Conservation (phyloP, 2,329 filamentous ascomycete species). For the Fusarium sp. region DNA sequence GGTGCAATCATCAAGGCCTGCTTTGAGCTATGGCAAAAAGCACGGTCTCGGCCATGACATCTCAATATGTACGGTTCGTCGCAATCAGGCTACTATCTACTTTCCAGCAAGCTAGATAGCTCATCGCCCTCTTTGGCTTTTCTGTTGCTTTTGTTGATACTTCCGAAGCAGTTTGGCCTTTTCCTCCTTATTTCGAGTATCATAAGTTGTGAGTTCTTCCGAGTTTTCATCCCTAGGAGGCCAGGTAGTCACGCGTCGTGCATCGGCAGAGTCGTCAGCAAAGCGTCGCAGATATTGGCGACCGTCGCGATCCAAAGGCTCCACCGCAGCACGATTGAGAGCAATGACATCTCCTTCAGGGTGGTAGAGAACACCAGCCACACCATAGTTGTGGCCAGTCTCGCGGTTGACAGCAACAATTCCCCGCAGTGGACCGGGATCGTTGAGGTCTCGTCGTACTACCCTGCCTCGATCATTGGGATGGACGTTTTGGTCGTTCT, state of each 20-base stretch:
- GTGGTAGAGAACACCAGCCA: conserved; percentile 6
- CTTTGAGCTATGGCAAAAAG: too few relatives aligned
- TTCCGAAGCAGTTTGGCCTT: neutral
- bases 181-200: conserved; percentile 5
- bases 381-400: neutral
- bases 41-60: too few relatives aligned
- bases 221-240: conserved; percentile 23
- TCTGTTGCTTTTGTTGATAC: neutral
- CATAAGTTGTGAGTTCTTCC: conserved; percentile 4
- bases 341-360: accelerated
- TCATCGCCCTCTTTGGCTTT: too few relatives aligned
- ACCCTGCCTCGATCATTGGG: conserved; percentile 5
- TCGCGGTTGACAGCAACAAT: neutral
- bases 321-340: neutral
- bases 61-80: too few relatives aligned
- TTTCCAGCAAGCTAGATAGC: too few relatives aligned
- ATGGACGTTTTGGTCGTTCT: neutral
- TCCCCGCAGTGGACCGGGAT: conserved; percentile 5
- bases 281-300: conserved; percentile 15
- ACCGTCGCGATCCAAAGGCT: conserved; percentile 12
- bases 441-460: neutral
- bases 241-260: conserved; percentile 14
- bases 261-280: conserved; percentile 12
- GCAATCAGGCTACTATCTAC: too few relatives aligned
- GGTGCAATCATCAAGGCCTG: too few relatives aligned